Evolutionary conservation across 768 basidiomycete species (phyloP).

Genomic region (Psilocybe tampanensis): DNA sequence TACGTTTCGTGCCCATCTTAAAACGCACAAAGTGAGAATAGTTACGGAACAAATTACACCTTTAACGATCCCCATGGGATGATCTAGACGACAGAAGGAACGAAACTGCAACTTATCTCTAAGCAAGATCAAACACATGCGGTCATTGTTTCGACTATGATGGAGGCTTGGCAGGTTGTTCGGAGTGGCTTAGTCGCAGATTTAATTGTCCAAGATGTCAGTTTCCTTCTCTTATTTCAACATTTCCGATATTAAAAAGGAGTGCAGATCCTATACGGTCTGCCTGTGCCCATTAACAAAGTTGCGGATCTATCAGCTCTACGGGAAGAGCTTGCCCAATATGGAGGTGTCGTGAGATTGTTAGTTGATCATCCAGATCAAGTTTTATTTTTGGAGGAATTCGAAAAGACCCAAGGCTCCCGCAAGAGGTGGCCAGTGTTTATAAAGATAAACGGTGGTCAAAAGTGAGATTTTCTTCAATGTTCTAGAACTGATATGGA

Average conservation of each 20-base stretch:
- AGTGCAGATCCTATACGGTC: slow-evolving; percentile 77
- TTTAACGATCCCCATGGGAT: slow-evolving; percentile 1
- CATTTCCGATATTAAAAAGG: neutral
- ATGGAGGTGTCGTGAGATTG: slow-evolving; percentile 65
- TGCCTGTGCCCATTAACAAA: slow-evolving; percentile 73
- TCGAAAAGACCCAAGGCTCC: slow-evolving; percentile 43
- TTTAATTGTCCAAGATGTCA: slow-evolving; percentile 76
- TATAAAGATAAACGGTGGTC: slow-evolving; percentile 79
- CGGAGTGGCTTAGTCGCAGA: slow-evolving; percentile 69
- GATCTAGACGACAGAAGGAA: slow-evolving; percentile 72
- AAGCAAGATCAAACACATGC: slow-evolving; percentile 54
- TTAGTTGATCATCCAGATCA: slow-evolving; percentile 81
- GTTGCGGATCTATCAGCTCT: slow-evolving; percentile 67
- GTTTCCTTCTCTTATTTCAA: slow-evolving; percentile 23
- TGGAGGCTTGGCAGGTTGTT: slow-evolving; percentile 80
- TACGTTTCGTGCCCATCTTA: slow-evolving; percentile 80
- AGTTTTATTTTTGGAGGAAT: slow-evolving; percentile 62
- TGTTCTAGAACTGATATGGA: neutral
- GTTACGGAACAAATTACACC: neutral
- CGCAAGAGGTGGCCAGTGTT: slow-evolving; percentile 72
- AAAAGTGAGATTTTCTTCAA: slow-evolving; percentile 62
- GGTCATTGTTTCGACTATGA: slow-evolving; percentile 79
- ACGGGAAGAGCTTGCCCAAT: slow-evolving; percentile 51
- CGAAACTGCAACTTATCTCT: slow-evolving; percentile 66
- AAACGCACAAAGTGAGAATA: slow-evolving; percentile 71